Conservation (phyloP, 2,329 filamentous ascomycete genomes). For the Colletotrichum lentis region DNA sequence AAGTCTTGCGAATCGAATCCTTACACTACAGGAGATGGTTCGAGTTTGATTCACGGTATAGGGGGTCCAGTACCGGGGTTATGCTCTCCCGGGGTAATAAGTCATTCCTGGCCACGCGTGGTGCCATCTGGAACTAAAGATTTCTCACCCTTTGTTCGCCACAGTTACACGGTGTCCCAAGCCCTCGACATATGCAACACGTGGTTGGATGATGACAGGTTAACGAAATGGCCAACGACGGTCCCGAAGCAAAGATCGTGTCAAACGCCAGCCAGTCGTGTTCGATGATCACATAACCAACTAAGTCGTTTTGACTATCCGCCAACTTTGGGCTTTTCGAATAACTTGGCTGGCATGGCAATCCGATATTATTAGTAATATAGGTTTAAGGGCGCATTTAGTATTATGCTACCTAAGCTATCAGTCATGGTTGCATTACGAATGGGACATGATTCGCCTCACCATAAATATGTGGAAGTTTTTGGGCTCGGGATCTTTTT, state of each 20-base stretch:
- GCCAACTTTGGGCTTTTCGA: not conserved
- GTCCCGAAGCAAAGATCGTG: not conserved
- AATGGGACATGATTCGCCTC: not conserved
- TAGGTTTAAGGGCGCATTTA: no score
- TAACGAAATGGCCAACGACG: not conserved
- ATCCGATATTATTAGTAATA: no score
- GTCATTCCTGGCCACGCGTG: no score
- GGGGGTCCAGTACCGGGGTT: not conserved
- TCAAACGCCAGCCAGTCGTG: not conserved
- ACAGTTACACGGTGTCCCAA: not conserved
- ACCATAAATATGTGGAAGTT: no score
- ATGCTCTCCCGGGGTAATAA: not conserved
- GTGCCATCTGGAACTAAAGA: not conserved
- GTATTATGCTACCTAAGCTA: conserved; percentile 1
- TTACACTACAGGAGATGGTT: no score
- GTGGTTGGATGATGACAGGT: not conserved
- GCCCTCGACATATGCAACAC: not conserved
- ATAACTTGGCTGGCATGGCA: not conserved
- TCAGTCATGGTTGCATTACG: not conserved
- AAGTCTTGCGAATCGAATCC: not conserved
- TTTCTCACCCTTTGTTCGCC: not conserved
- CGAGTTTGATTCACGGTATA: no score
- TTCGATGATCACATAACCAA: not conserved
- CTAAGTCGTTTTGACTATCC: no score
- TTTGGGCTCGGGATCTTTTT: no score